phyloP scores from a whole-genome alignment of 495 filamentous ascomycete species.

The Lasiosphaeriaceae sp. region DNA sequence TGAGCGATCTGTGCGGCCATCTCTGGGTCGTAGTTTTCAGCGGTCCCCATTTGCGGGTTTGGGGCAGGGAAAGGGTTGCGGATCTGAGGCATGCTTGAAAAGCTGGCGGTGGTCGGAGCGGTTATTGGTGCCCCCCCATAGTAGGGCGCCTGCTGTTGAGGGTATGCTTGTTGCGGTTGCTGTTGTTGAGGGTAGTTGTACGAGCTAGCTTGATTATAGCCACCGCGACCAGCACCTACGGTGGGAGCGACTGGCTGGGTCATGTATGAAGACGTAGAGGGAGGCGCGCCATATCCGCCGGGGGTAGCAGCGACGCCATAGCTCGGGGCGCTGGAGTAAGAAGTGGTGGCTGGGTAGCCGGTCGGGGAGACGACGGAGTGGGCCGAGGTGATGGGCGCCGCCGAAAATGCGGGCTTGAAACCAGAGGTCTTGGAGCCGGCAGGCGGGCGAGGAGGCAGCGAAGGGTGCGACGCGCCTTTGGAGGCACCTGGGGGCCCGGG shows the following conservation, averaged over 20 bases:
- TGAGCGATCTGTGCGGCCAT: slow-evolving; percentile 91
- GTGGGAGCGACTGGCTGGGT: slow-evolving; percentile 25
- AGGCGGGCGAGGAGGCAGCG: slow-evolving; percentile 82
- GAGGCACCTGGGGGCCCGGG: slow-evolving; percentile 86
- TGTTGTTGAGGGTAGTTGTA: slow-evolving; percentile 48
- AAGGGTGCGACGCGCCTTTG: slow-evolving; percentile 50
- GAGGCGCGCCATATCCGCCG: slow-evolving; percentile 35
- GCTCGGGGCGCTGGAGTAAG: slow-evolving; percentile 19
- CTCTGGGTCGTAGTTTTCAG: slow-evolving; percentile 66
- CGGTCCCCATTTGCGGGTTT: slow-evolving; percentile 43
- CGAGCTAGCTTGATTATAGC: slow-evolving; percentile 28
- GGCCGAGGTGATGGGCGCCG: slow-evolving; percentile 24
- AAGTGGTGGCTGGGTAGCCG: slow-evolving; percentile 25
- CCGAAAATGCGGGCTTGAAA: slow-evolving; percentile 58
- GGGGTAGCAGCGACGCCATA: slow-evolving; percentile 31
- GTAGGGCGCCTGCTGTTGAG: slow-evolving; percentile 15
- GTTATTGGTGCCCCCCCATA: slow-evolving; percentile 20
- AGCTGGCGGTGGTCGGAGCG: slow-evolving; percentile 29
- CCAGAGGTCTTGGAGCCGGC: slow-evolving; percentile 55
- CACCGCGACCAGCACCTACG: slow-evolving; percentile 26
- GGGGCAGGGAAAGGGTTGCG: slow-evolving; percentile 81
- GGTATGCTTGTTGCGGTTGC: slow-evolving; percentile 8
- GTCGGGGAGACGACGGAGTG: slow-evolving; percentile 9
- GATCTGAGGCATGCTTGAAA: slow-evolving; percentile 65
- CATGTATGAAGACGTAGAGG: slow-evolving; percentile 29